Base-by-base conservation (phyloP, 1,284 basidiomycete species). In the Coniophora puteana region DNA sequence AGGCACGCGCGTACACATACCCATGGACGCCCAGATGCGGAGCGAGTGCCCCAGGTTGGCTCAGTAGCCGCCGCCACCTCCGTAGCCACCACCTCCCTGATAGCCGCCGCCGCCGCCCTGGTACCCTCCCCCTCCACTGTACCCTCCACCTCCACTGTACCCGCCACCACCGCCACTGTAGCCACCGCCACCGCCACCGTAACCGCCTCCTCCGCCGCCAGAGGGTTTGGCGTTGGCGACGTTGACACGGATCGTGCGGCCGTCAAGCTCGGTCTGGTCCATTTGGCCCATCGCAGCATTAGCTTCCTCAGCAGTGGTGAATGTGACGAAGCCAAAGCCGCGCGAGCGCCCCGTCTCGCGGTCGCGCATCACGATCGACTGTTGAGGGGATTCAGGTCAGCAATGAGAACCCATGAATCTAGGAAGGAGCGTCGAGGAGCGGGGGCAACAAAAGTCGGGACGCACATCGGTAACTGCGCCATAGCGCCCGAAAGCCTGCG, bases 291-390 rank as follows among this genome's bases (percentile, higher is more conserved):
- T 95, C 41, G 93, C 93, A 47, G 73, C 73, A 37, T 88, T 72
- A 43, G 93, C 93, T 68, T 96, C 90, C 22, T 61, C 48, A 8
- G 54, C 23, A 26, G 57, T 62, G 57, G 69, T 68, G 68, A 76
- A 93, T 48, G 91, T 93, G 54, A 97, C 93, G 67, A 96, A 96
- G 49, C 93, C 93, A 66, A 97, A 97, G 62, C 93, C 91, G 59
- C 93, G 90, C 53, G 93, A 95, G 61, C 93, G 90, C 53, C 91
- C 89, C 50, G 93, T 95, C 63, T 95, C 93, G 61, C 93, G 90
- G 73, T 96, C 93, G 73, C 92, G 89, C 93, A 95, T 95, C 70
- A 96, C 93, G 67, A 93, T 90, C 57, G 86, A 88, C 89, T 93
- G 52, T 61, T 39, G 45, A 48, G 27, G 29, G 29, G 36, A 36